Conservation (phyloP, 768 basidiomycete species). For the Termitomyces titanicus region DNA sequence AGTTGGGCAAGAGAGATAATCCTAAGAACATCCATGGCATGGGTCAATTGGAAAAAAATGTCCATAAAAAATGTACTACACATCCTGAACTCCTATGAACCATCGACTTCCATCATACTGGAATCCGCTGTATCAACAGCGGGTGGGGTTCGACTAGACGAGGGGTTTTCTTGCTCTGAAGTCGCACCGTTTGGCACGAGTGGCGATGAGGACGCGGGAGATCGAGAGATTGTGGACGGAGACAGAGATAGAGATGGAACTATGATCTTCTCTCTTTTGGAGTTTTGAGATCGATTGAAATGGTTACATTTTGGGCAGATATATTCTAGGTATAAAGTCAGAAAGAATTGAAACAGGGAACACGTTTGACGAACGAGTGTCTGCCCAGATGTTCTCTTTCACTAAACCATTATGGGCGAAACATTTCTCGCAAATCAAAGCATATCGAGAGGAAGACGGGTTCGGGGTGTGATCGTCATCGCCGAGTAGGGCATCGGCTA, state of each 20-base stretch:
- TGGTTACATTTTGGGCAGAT: slow-evolving; percentile 82
- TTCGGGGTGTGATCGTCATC: slow-evolving; percentile 55
- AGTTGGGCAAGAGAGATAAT: not conserved
- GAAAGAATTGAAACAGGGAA: not conserved
- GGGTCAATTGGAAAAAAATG: not conserved
- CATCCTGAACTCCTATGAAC: slow-evolving; percentile 6
- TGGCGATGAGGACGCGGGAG: slow-evolving; percentile 6
- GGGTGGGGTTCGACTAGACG: slow-evolving; percentile 16
- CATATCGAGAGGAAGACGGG: slow-evolving; percentile 58
- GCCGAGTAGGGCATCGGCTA: slow-evolving; percentile 84
- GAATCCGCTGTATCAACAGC: slow-evolving; percentile 20
- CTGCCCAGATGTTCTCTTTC: slow-evolving; percentile 76
- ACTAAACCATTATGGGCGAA: slow-evolving; percentile 88
- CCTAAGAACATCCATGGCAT: not conserved
- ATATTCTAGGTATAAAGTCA: slow-evolving; percentile 54
- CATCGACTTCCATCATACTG: slow-evolving; percentile 31
- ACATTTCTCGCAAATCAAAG: slow-evolving; percentile 85
- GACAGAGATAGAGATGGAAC: slow-evolving; percentile 17
- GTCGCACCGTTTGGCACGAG: slow-evolving; percentile 1
- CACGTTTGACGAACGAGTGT: slow-evolving; percentile 59
- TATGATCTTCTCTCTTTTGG: slow-evolving; percentile 26
- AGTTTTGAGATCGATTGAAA: slow-evolving; percentile 60
- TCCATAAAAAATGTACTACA: slow-evolving; percentile 3
- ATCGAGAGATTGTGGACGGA: not conserved
- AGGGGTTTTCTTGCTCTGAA: not conserved